phyloP scores from a whole-genome alignment of 805 yeast genomes.

The Hermanozyma aechmeae region DNA sequence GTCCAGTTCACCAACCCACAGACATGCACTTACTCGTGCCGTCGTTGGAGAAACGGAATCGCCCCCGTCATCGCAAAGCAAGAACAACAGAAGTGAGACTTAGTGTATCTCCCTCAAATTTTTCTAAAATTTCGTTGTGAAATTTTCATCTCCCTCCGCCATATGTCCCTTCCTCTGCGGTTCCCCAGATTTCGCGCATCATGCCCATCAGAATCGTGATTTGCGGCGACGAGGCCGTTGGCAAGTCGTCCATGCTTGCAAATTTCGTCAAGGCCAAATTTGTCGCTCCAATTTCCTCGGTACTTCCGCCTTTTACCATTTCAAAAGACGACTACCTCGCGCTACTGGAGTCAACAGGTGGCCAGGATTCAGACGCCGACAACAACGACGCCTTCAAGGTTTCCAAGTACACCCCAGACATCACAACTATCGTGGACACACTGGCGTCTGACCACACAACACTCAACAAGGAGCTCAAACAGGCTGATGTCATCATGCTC shows the following conservation, averaged over 20 bases:
- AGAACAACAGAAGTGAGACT: too few relatives aligned
- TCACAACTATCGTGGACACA: conserved; percentile 76
- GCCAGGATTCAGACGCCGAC: conserved; percentile 9
- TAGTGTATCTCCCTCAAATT: too few relatives aligned
- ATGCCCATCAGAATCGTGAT: conserved; percentile 59
- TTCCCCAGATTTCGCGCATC: neutral
- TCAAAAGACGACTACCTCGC: conserved; percentile 46
- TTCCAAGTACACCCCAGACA: conserved; percentile 27
- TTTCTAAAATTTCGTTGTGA: too few relatives aligned
- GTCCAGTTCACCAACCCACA: too few relatives aligned
- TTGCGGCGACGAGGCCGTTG: conserved; percentile 92
- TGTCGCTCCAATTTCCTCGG: conserved; percentile 59
- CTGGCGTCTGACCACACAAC: conserved; percentile 50
- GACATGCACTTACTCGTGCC: too few relatives aligned
- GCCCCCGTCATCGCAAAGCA: too few relatives aligned
- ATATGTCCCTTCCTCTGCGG: too few relatives aligned
- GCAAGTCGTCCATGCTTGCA: conserved; percentile 72
- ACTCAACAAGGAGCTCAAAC: conserved; percentile 65
- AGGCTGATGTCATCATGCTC: conserved; percentile 90
- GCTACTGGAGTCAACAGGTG: conserved; percentile 18
- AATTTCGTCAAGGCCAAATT: conserved; percentile 75
- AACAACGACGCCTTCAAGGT: conserved; percentile 3
- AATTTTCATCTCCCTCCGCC: too few relatives aligned
- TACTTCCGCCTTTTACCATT: conserved; percentile 75
- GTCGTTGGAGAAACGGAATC: too few relatives aligned